Base-by-base conservation (phyloP, 768 basidiomycete species). In the Porpolomopsis calyptriformis region DNA sequence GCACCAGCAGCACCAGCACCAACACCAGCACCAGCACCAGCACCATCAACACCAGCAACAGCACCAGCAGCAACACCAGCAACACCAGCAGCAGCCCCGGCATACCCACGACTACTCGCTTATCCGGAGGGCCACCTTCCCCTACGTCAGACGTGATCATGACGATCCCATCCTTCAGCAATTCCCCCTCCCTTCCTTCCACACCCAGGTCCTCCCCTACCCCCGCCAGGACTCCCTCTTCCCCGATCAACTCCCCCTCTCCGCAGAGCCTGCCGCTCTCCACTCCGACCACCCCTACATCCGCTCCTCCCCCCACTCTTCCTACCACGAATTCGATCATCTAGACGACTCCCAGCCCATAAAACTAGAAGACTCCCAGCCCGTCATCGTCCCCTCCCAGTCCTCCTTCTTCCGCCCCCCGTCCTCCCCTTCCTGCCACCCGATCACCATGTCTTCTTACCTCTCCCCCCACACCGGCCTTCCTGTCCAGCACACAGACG, bases 401-500 rank as follows among this genome's bases (percentile, higher is more conserved):
- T 58, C 67, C 14, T 58, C 64, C 43, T 70, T 69, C 58, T 77
- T 74, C 63, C 71, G 70, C 49, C 63, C 67, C 49, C 59, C 55
- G 49, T 45, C 55, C 45, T 43, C 63, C 54, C 47, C 51, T 47
- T 20, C 53, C 52, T 56, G 57, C 52, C 62, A 65, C 52, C 63
- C 64, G 20, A 52, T 68, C 48, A 44, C 53, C 47, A 65, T 69
- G 55, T 56, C 68, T 7, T 31, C 29, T 49, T 71, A 67, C 52
- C 55, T 69, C 22, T 59, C 64, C 4, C 64, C 65, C 0, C 68
- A 69, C 50, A 58, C 66, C 63, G 76, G 75, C 10, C 70, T 87
- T 27, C 77, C 78, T 46, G 82, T 90, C 5, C 86, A 87, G 61
- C 85, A 90, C 67, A 91, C 88, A 0, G 88, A 91, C 65, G 88